Conservation (phyloP, 441 rosid genomes). For the Brassica hybrid region DNA sequence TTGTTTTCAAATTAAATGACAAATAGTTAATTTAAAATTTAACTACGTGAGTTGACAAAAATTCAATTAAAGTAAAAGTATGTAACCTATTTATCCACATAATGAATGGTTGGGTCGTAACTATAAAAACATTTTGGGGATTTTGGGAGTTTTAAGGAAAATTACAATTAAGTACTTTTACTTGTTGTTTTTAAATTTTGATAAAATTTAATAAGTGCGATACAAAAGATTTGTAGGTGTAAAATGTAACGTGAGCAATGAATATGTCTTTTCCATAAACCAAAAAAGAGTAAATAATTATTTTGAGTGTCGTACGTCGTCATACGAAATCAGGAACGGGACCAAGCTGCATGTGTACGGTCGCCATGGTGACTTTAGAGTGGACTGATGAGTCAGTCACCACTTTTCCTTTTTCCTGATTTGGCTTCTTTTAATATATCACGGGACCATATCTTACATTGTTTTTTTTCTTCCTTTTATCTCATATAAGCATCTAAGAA, state of each 20-base stretch:
- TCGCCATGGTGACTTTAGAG: conserved; percentile 7
- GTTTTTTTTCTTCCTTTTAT: background rate
- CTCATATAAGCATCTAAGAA: conserved; percentile 26
- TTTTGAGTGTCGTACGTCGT: conserved; percentile 20
- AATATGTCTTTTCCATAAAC: background rate
- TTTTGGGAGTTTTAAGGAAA: background rate
- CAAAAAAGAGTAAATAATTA: background rate
- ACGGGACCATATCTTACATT: background rate
- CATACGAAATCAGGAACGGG: conserved; percentile 22
- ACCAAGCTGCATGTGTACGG: conserved; percentile 42
- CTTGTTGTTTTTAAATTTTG: background rate
- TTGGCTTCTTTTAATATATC: conserved; percentile 18
- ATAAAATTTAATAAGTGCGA: background rate
- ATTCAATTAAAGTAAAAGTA: background rate
- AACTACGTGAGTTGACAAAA: background rate
- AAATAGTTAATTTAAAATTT: background rate
- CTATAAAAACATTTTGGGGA: background rate
- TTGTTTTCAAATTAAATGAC: background rate
- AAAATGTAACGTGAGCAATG: background rate
- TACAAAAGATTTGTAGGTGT: background rate
- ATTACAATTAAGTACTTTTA: background rate
- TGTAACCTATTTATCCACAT: background rate
- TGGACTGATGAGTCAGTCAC: conserved; percentile 35
- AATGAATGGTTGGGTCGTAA: background rate
- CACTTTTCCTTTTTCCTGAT: conserved; percentile 2